Evolutionary conservation across 2,329 filamentous ascomycete genomes (phyloP), one percentile per base, ranked within the genome.

Genomic region (Ambrosiella xylebori): DNA sequence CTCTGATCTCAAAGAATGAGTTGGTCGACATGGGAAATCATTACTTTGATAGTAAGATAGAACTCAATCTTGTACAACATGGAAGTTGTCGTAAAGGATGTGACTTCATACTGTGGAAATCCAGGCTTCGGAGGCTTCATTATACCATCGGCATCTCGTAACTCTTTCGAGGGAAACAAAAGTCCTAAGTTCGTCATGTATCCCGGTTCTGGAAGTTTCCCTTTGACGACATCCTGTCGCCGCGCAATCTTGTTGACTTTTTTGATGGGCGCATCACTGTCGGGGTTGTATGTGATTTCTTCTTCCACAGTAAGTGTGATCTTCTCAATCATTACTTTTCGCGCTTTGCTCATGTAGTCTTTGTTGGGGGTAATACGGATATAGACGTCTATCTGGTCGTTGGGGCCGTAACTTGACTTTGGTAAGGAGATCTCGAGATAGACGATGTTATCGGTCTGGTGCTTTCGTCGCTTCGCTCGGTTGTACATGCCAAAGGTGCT

Each of bases 401-500:
- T 78, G 3, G 93, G 93, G 0, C 93, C 93, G 68, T 97, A 98
- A 62, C 90, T 96, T 89, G 91, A 96, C 62, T 89, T 82, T 27
- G 93, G 91, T 63, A 98, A 75, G 61, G 89, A 95, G 64, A 96
- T 95, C 51, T 87, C 88, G 57, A 97, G 74, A 7, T 88, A 94
- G 61, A 97, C 88, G 57, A 97, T 74, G 69, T 95, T 93, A 72
- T 97, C 93, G 56, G 86, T 82, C 38, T 89, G 87, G 61, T 84
- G 81, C 65, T 94, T 85, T 58, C 88, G 88, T 60, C 85, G 86
- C 70, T 96, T 91, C 13, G 90, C 91, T 57, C 89, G 85, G 71
- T 97, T 97, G 75, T 97, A 98, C 93, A 97, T 97, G 71, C 93
- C 93, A 72, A 98, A 98, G 1, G 93, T 97, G 47, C 90, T 96